Evolutionary conservation across 345 rosid genomes (phyloP).

Genomic region (Populus simonii): DNA sequence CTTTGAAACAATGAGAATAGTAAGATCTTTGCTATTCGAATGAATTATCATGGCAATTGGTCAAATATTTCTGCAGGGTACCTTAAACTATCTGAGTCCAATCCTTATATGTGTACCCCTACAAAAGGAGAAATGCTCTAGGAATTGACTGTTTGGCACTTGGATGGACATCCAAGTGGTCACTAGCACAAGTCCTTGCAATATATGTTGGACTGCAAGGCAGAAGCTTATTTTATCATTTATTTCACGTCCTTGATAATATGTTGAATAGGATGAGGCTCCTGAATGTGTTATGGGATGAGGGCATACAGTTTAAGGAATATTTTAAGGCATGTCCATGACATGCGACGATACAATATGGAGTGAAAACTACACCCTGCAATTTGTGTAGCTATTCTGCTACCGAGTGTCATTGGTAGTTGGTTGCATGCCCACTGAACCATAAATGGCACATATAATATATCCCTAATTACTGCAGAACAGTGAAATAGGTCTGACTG

Average conservation of each 20-base stretch:
- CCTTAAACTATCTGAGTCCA: background rate
- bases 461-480: background rate
- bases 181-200: background rate
- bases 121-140: background rate
- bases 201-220: background rate
- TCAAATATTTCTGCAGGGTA: background rate
- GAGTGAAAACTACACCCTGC: background rate
- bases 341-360: background rate
- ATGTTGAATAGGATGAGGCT: background rate
- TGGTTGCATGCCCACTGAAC: background rate
- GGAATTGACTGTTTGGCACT: background rate
- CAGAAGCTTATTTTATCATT: background rate
- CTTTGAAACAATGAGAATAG: background rate
- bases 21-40: background rate
- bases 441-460: background rate
- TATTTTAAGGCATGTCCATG: background rate
- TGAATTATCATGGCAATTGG: background rate
- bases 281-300: background rate
- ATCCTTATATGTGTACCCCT: background rate
- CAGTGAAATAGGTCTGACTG: background rate
- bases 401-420: background rate
- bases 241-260: background rate
- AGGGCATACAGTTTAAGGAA: background rate
- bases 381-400: background rate
- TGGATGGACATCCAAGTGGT: background rate